These are phyloP conservation scores for Pilatotrama ljubarskyi DNA, from an alignment of 768 basidiomycete species.

Conservation along the genomic window DNA sequence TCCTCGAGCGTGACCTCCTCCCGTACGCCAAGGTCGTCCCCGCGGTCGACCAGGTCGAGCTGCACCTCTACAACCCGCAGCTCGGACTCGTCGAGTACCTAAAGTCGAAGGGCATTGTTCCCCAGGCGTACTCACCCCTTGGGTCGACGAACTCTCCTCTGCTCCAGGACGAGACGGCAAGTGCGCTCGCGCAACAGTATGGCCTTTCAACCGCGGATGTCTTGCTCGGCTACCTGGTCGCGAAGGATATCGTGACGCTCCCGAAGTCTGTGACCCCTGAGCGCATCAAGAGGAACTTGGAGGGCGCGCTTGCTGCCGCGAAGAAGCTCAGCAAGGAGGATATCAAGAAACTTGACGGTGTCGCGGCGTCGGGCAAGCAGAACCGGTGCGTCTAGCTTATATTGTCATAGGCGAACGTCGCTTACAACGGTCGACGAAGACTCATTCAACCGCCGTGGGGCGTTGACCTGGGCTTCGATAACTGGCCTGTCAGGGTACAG, in stretches of 20 bases:
- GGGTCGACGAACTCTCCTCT: slow-evolving; percentile 70
- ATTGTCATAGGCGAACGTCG: background rate
- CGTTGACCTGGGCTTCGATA: slow-evolving; percentile 69
- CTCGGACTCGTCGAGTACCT: slow-evolving; percentile 65
- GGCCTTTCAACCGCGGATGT: slow-evolving; percentile 55
- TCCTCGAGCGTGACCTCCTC: slow-evolving; percentile 71
- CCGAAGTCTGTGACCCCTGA: slow-evolving; percentile 77
- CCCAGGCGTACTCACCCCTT: slow-evolving; percentile 82
- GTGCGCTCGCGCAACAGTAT: slow-evolving; percentile 60
- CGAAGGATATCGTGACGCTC: slow-evolving; percentile 63
- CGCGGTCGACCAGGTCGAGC: slow-evolving; percentile 73
- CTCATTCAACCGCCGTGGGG: slow-evolving; percentile 71
- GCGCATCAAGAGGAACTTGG: slow-evolving; percentile 63
- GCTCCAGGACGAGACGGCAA: slow-evolving; percentile 59
- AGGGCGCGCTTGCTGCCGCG: slow-evolving; percentile 48
- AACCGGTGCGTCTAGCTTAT: slow-evolving; percentile 42
- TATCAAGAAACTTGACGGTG: slow-evolving; percentile 55
- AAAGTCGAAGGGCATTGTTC: slow-evolving; percentile 62
- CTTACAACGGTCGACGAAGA: slow-evolving; percentile 27
- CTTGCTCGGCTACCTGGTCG: slow-evolving; percentile 65
- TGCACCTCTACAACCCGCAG: slow-evolving; percentile 76
- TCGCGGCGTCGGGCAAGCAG: slow-evolving; percentile 62
- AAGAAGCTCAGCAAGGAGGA: slow-evolving; percentile 51
- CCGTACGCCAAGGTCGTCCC: slow-evolving; percentile 67
- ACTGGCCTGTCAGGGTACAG: slow-evolving; percentile 44